A percentile compares a stretch with the other conserved stretches of the same genome.
Conservation (phyloP, 2,329 filamentous ascomycete genomes). For the Ceratocystiopsis brevicomis region DNA sequence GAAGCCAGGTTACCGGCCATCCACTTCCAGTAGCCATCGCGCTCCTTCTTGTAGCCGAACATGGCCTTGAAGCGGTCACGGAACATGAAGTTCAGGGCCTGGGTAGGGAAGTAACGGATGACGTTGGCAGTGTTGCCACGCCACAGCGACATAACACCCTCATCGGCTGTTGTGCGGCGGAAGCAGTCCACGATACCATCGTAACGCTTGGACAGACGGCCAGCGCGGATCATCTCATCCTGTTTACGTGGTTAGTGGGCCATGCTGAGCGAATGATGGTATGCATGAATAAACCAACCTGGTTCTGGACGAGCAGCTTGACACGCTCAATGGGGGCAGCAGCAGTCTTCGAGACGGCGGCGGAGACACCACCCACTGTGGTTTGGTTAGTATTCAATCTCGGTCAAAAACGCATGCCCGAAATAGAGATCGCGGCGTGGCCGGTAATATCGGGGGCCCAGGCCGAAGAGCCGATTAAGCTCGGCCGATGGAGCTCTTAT, state of each 20-base stretch:
- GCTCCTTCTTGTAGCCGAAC: constrained; percentile 99
- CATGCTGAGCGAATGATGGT: no score
- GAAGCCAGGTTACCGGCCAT: constrained; percentile 99
- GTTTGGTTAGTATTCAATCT: no score
- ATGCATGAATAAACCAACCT: constrained; percentile 37
- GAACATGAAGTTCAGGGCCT: constrained; percentile 99
- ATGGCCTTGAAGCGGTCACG: constrained; percentile 99
- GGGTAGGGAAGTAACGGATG: constrained; percentile 99
- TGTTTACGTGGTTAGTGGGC: constrained; percentile 24
- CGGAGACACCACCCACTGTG: constrained; percentile 97
- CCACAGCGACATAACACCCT: constrained; percentile 94
- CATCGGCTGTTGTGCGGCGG: constrained; percentile 68
- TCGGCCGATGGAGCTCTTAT: no score
- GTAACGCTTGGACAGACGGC: constrained; percentile 97
- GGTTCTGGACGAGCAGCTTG: constrained; percentile 99
- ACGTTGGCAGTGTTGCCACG: constrained; percentile 99
- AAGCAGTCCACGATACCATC: constrained; percentile 89
- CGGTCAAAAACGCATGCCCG: constrained; percentile 1
- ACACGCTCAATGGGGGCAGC: constrained; percentile 99
- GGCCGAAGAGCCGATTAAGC: not conserved
- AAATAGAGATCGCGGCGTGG: not conserved
- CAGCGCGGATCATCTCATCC: constrained; percentile 99
- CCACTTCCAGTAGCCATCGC: constrained; percentile 96
- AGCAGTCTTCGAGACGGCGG: constrained; percentile 99
- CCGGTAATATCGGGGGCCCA: not conserved